A percentile compares a stretch with the other conserved stretches of the same genome.
Conservation (phyloP, 345 rosid species). For the Eucalyptus grandis region DNA sequence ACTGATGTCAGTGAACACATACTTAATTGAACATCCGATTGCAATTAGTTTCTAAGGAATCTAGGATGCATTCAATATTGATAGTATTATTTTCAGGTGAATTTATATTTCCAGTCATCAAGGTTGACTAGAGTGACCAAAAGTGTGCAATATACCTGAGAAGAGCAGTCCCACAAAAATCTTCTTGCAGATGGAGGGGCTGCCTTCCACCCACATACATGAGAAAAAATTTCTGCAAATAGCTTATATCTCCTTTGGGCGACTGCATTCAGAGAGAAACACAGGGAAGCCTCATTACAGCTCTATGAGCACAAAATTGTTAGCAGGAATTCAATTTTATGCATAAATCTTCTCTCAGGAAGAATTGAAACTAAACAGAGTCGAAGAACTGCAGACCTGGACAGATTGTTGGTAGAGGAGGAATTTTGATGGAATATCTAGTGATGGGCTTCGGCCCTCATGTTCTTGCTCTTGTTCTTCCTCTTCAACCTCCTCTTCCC, state of each 20-base stretch:
- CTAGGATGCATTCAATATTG: not conserved
- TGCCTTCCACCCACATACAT: slow-evolving; percentile 73
- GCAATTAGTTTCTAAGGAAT: not conserved
- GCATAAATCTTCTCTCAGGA: not conserved
- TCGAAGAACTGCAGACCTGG: slow-evolving; percentile 25
- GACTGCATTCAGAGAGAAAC: slow-evolving; percentile 30
- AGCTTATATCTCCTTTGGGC: slow-evolving; percentile 89
- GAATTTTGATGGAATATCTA: slow-evolving; percentile 60
- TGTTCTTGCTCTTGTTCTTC: not conserved
- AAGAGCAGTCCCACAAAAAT: slow-evolving; percentile 95
- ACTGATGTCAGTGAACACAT: not conserved
- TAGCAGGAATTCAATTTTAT: not conserved
- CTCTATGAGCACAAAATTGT: not conserved
- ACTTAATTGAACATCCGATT: not conserved
- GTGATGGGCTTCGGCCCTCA: slow-evolving; percentile 9
- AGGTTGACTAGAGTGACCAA: not conserved
- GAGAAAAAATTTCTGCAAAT: slow-evolving; percentile 77
- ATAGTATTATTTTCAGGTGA: not conserved
- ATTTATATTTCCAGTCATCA: not conserved
- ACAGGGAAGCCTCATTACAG: not conserved
- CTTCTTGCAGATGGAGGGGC: slow-evolving; percentile 89
- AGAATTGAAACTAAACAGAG: not conserved
- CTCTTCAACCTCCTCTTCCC: slow-evolving; percentile 3
- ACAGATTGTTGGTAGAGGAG: slow-evolving; percentile 80
- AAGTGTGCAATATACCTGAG: slow-evolving; percentile 30